phyloP scores from a whole-genome alignment of 2,329 filamentous ascomycete species.

The Albifimbria verrucaria region DNA sequence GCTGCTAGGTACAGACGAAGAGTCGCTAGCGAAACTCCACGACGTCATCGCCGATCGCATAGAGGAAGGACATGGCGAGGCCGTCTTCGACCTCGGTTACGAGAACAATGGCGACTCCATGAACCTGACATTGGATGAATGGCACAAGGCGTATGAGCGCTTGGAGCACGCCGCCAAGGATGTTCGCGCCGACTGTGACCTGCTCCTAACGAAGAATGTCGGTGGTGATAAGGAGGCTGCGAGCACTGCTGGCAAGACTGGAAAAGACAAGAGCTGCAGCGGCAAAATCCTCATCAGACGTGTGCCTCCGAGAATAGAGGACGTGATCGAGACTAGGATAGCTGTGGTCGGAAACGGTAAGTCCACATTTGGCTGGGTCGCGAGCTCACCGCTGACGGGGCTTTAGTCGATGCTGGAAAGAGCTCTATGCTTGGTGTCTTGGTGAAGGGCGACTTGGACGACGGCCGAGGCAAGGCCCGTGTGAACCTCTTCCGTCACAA shows the following conservation, averaged over 20 bases:
- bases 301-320: constrained; percentile 69
- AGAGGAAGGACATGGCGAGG: constrained; percentile 82
- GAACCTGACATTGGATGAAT: constrained; percentile 70
- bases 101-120: constrained; percentile 88
- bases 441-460: constrained; percentile 92
- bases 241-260: constrained; percentile 45
- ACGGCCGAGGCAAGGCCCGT: constrained; percentile 87
- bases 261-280: constrained; percentile 70
- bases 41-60: constrained; percentile 66
- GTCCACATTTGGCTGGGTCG: constrained; percentile 11
- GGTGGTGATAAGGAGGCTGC: constrained; percentile 72
- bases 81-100: constrained; percentile 85
- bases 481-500: constrained; percentile 97
- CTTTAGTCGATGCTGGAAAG: constrained; percentile 84
- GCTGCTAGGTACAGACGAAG: constrained; percentile 62
- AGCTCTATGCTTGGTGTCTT: constrained; percentile 93
- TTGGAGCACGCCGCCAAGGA: constrained; percentile 63
- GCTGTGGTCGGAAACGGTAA: constrained; percentile 91
- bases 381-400: background rate
- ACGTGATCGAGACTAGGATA: constrained; percentile 93
- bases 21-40: constrained; percentile 59
- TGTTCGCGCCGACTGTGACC: constrained; percentile 69
- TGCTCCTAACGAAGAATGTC: constrained; percentile 88
- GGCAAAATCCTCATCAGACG: constrained; percentile 87
- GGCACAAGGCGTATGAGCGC: constrained; percentile 67